These are phyloP conservation scores for Hibiscus tridactylites DNA, from an alignment of 345 rosid genomes.

Conservation along the genomic window DNA sequence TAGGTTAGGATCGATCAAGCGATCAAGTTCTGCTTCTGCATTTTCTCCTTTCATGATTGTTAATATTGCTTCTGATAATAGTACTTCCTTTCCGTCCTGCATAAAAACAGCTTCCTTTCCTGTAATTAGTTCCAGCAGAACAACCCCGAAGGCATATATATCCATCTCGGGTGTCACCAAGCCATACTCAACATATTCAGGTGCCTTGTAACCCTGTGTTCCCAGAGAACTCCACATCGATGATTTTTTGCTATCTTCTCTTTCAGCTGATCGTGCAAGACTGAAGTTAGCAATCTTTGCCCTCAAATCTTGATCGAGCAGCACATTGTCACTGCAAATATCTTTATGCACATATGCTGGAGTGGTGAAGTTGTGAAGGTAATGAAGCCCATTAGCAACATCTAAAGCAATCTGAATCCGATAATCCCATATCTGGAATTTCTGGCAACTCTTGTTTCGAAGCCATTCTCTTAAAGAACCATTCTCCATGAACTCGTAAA, in stretches of 20 bases:
- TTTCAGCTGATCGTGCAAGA: slow-evolving; percentile 26
- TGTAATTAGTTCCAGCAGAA: slow-evolving; percentile 33
- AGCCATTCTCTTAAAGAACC: slow-evolving; percentile 38
- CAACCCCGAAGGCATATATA: slow-evolving; percentile 38
- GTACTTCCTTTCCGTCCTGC: slow-evolving; percentile 19
- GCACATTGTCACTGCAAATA: slow-evolving; percentile 29
- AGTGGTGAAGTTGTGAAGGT: slow-evolving; percentile 38
- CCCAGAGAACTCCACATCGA: slow-evolving; percentile 19
- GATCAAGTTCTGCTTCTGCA: slow-evolving; percentile 10
- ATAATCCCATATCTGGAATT: slow-evolving; percentile 20
- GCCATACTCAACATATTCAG: slow-evolving; percentile 34
- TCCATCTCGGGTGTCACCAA: slow-evolving; percentile 31
- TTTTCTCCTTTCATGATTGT: slow-evolving; percentile 15
- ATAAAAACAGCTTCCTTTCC: slow-evolving; percentile 29
- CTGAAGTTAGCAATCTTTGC: slow-evolving; percentile 38
- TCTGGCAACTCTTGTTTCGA: slow-evolving; percentile 1
- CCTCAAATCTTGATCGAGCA: slow-evolving; percentile 27
- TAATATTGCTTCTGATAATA: slow-evolving; percentile 18
- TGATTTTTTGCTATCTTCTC: slow-evolving; percentile 15
- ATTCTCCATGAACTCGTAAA: slow-evolving; percentile 32
- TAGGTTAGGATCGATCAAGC: slow-evolving; percentile 26
- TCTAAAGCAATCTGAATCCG: slow-evolving; percentile 41
- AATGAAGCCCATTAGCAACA: slow-evolving; percentile 36
- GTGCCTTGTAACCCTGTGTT: slow-evolving; percentile 37
- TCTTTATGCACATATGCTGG: slow-evolving; percentile 39